phyloP scores from a whole-genome alignment of 768 basidiomycete species.

The Termitomyces sp. region DNA sequence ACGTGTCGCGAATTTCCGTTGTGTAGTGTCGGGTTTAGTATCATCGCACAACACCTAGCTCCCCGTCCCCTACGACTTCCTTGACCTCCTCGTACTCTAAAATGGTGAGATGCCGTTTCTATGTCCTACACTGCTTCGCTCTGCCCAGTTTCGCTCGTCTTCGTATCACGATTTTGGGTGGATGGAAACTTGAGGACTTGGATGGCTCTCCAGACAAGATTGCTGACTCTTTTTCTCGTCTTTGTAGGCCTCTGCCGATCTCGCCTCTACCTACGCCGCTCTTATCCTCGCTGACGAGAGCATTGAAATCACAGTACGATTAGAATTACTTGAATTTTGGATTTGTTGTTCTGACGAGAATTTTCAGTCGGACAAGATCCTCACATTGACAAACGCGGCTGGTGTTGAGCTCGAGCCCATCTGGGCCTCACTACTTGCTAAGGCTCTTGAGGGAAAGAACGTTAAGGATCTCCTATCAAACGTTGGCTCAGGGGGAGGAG shows the following conservation, averaged over 20 bases:
- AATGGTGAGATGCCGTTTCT: conserved; percentile 17
- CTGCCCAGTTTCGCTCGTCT: not conserved
- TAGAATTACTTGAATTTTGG: not conserved
- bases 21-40: conserved; percentile 2
- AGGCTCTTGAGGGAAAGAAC: conserved; percentile 97
- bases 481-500: conserved; percentile 91
- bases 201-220: conserved; percentile 11
- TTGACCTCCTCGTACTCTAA: conserved; percentile 9
- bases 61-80: conserved; percentile 14
- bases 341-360: not conserved
- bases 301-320: conserved; percentile 92
- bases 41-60: conserved; percentile 8
- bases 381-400: conserved; percentile 81
- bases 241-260: conserved; percentile 56
- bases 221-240: conserved; percentile 3
- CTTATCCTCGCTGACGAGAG: conserved; percentile 98
- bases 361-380: conserved; percentile 85
- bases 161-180: conserved; percentile 7
- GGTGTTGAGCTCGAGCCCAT: conserved; percentile 88
- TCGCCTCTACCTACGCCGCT: conserved; percentile 93
- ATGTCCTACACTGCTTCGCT: not conserved
- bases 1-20: conserved; percentile 8
- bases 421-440: conserved; percentile 96
- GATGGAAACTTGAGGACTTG: conserved; percentile 11
- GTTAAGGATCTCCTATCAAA: conserved; percentile 93